Base-by-base conservation (phyloP, 208 protist genomes). In the Naegleria fowleri region DNA sequence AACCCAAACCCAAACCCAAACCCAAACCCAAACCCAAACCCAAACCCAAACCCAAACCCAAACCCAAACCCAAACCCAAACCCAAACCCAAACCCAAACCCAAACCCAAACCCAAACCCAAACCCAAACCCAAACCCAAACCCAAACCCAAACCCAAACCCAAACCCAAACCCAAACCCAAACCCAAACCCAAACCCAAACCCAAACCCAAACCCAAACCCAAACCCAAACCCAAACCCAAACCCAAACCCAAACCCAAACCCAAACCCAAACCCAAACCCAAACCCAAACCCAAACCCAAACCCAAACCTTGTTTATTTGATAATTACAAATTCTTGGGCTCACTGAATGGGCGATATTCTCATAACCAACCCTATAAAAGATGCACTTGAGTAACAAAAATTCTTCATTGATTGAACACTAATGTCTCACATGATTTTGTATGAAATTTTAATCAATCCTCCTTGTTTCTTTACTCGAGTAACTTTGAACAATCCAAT, bases 1-100 rank as follows among this genome's bases (percentile, higher is more conserved):
- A 58, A 79, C 90, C 85, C 48, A 91, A 58, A 79, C 90, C 85
- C 48, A 91, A 58, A 79, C 90, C 85, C 48, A 91, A 58, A 79
- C 90, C 85, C 48, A 91, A 58, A 79, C 90, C 85, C 48, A 91
- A 58, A 79, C 90, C 85, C 48, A 91, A 58, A 79, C 90, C 85
- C 48, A 91, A 58, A 79, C 90, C 85, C 48, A 91, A 58, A 79
- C 90, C 85, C 48, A 91, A 58, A 79, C 90, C 85, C 48, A 91
- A 58, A 79, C 90, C 85, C 48, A 91, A 58, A 79, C 90, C 85
- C 48, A 91, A 58, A 79, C 90, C 85, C 48, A 91, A 58, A 79
- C 90, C 85, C 48, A 91, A 58, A 79, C 90, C 85, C 48, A 91
- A 58, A 79, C 90, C 85, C 48, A 91, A 58, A 79, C 90, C 85